phyloP scores from a whole-genome alignment of 1,284 basidiomycete species.

The Limonomyces culmigenus region DNA sequence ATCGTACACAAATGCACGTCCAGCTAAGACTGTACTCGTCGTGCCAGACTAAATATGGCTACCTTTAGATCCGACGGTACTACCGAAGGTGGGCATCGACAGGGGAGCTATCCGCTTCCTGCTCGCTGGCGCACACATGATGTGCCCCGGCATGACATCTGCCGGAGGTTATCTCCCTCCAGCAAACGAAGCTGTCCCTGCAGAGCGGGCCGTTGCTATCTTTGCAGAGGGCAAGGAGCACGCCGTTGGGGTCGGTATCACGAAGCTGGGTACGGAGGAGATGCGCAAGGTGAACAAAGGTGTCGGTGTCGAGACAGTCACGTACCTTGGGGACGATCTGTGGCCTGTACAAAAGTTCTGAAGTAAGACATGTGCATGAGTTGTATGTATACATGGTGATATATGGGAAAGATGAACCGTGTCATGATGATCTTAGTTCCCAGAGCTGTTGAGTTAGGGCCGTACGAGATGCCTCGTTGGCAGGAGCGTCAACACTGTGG shows the following conservation, averaged over 20 bases:
- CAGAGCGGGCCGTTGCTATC: slow-evolving; percentile 69
- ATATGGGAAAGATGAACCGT: neutral
- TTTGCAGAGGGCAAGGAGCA: slow-evolving; percentile 94
- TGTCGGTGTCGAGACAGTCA: slow-evolving; percentile 76
- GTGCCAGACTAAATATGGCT: neutral
- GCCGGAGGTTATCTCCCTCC: slow-evolving; percentile 81
- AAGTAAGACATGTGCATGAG: neutral
- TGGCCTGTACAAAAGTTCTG: slow-evolving; percentile 65
- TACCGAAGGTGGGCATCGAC: slow-evolving; percentile 85
- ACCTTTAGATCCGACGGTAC: slow-evolving; percentile 69
- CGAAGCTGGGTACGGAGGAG: slow-evolving; percentile 75
- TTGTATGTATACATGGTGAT: neutral
- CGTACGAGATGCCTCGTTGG: neutral
- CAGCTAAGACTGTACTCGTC: slow-evolving; percentile 6
- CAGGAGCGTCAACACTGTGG: neutral
- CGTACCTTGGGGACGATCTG: slow-evolving; percentile 81
- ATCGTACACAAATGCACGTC: slow-evolving; percentile 81
- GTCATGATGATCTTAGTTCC: neutral
- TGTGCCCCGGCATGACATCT: slow-evolving; percentile 93
- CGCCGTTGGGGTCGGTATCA: slow-evolving; percentile 77
- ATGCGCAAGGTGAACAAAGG: slow-evolving; percentile 84
- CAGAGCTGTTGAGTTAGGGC: neutral
- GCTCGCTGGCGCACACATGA: slow-evolving; percentile 87
- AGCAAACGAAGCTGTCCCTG: slow-evolving; percentile 46
- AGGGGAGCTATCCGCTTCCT: slow-evolving; percentile 97